Evolutionary conservation across 139 green algal genomes (phyloP).

Genomic region (Volvox africanus): DNA sequence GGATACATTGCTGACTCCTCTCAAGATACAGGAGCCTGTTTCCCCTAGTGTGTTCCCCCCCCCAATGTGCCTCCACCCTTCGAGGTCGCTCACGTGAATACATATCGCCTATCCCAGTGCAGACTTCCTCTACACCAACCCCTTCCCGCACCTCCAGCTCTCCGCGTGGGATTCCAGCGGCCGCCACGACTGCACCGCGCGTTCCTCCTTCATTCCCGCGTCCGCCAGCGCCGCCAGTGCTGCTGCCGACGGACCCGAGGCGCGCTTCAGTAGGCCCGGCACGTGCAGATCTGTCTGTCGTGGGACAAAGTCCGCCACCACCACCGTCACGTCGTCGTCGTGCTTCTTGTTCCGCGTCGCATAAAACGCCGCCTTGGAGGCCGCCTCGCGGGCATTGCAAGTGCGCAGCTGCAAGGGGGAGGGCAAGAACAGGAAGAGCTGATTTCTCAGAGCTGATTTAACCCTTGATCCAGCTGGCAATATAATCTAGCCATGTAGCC

Average conservation of each 20-base stretch:
- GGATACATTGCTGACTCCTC: no score
- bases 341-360: constrained; percentile 44
- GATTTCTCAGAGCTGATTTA: no score
- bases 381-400: constrained; percentile 29
- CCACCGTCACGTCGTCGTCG: constrained; percentile 51
- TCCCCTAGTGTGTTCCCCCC: no score
- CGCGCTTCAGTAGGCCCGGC: constrained; percentile 17
- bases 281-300: constrained; percentile 24
- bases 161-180: constrained; percentile 47
- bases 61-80: no score
- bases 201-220: constrained; percentile 16
- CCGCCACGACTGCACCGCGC: constrained; percentile 37
- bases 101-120: no score
- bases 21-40: no score
- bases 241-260: not conserved
- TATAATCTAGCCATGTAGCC: no score
- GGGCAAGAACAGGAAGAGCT: not conserved
- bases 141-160: constrained; percentile 40
- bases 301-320: constrained; percentile 76
- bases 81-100: no score
- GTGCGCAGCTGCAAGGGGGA: constrained; percentile 28
- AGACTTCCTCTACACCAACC: no score
- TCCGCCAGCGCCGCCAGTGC: constrained; percentile 1
- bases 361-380: constrained; percentile 9
- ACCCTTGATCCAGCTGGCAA: no score